These are phyloP conservation scores for Phytopythium montanum DNA, from an alignment of 352 stramenopile species.

Conservation along the genomic window DNA sequence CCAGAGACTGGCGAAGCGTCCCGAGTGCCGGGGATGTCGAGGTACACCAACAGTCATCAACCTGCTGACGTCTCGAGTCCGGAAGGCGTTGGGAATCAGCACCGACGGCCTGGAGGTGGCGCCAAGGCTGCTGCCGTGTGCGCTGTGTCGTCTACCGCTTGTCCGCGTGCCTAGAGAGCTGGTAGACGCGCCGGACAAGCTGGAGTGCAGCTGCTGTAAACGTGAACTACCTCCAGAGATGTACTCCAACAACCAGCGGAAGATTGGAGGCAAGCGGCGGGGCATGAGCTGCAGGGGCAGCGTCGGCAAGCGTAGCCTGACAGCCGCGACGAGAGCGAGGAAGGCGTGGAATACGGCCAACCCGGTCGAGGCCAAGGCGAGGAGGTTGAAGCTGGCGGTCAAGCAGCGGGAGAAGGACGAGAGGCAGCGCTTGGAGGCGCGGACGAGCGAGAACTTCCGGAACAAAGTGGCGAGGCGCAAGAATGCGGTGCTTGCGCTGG, in stretches of 20 bases:
- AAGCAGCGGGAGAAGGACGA: slow-evolving; percentile 9
- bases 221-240: neutral
- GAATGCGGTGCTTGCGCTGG: slow-evolving; percentile 17
- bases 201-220: slow-evolving; percentile 1
- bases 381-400: neutral
- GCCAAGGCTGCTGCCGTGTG: neutral
- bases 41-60: neutral
- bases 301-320: neutral
- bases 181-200: neutral
- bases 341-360: neutral
- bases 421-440: neutral
- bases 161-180: neutral
- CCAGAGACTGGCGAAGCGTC: neutral
- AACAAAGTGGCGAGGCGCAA: slow-evolving; percentile 23
- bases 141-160: neutral
- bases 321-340: neutral
- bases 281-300: slow-evolving; percentile 1
- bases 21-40: slow-evolving; percentile 4
- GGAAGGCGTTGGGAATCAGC: neutral
- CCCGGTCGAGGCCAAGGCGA: neutral
- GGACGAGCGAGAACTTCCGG: slow-evolving; percentile 8
- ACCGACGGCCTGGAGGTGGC: neutral
- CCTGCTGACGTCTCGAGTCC: neutral
- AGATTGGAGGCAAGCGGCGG: neutral
- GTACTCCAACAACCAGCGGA: slow-evolving; percentile 2